Percentiles rank a stretch among this genome's conserved stretches.
Evolutionary conservation across 2,329 filamentous ascomycete species (phyloP).

Genomic region (Fusarium tjaetaba): DNA sequence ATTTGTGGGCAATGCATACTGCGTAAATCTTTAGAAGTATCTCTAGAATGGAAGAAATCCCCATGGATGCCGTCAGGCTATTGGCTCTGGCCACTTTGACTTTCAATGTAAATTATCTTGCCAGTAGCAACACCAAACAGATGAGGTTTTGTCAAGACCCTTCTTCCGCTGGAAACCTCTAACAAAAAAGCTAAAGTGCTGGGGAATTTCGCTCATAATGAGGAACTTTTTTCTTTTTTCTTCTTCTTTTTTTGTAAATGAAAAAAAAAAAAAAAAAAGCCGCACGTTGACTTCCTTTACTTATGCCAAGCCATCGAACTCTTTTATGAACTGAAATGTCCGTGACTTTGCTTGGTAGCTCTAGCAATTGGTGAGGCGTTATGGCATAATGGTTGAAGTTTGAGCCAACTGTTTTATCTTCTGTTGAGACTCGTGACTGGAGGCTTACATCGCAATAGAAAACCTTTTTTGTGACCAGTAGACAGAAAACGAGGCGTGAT

Average conservation of each 20-base stretch:
- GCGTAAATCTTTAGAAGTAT: not conserved
- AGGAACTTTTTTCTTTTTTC: not conserved
- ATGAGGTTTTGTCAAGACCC: not conserved
- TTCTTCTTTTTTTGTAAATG: too few relatives aligned
- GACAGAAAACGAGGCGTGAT: not conserved
- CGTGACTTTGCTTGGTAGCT: not conserved
- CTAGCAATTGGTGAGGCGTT: not conserved
- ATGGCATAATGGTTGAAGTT: not conserved
- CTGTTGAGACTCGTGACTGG: not conserved
- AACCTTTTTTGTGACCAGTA: not conserved
- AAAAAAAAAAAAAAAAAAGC: too few relatives aligned
- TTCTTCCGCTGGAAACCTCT: too few relatives aligned
- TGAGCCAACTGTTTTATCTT: too few relatives aligned
- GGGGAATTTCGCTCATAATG: not conserved
- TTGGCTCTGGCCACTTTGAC: not conserved
- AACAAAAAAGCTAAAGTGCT: not conserved
- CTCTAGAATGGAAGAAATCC: not conserved
- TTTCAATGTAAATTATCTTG: not conserved
- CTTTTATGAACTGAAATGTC: accelerated
- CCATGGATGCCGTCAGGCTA: not conserved
- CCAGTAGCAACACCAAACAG: too few relatives aligned
- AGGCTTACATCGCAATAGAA: not conserved
- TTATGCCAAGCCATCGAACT: accelerated
- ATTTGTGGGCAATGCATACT: not conserved
- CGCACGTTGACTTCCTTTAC: not conserved